phyloP scores from a whole-genome alignment of 257 asterid species.

The Marsdenia floribunda region DNA sequence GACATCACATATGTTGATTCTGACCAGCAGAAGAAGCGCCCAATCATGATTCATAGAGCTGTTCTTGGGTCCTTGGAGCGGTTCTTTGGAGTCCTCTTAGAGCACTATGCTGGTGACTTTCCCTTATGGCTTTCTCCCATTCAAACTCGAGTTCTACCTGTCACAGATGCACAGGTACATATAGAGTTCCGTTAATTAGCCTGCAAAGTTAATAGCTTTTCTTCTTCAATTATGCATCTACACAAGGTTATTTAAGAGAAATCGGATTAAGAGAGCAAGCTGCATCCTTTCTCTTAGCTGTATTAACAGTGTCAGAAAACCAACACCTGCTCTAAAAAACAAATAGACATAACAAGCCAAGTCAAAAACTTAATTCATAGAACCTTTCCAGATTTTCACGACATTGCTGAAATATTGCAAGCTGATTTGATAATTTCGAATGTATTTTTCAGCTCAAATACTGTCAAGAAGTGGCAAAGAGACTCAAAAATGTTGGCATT shows the following conservation, averaged over 20 bases:
- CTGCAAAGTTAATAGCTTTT: neutral
- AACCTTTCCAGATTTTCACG: neutral
- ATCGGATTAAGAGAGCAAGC: neutral
- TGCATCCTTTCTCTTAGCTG: neutral
- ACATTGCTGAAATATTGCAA: neutral
- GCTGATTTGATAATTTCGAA: slow-evolving; percentile 15
- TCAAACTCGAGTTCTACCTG: slow-evolving; percentile 81
- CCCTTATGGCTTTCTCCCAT: slow-evolving; percentile 95
- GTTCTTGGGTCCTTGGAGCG: slow-evolving; percentile 94
- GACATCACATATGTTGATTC: slow-evolving; percentile 78
- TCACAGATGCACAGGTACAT: slow-evolving; percentile 77
- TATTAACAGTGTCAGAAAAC: neutral
- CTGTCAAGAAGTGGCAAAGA: slow-evolving; percentile 56
- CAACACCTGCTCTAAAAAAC: neutral
- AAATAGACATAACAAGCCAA: neutral
- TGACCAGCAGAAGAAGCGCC: slow-evolving; percentile 74
- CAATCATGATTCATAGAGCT: slow-evolving; percentile 93
- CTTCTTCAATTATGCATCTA: neutral
- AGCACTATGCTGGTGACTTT: slow-evolving; percentile 91
- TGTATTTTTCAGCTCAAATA: slow-evolving; percentile 56
- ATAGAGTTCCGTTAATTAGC: neutral
- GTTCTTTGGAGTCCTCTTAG: slow-evolving; percentile 88
- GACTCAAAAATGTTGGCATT: slow-evolving; percentile 57
- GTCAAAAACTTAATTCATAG: neutral
- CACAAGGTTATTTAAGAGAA: too few relatives aligned